Evolutionary conservation across 345 rosid genomes (phyloP).

Genomic region (sweet orange (Citrus sinensis)): DNA sequence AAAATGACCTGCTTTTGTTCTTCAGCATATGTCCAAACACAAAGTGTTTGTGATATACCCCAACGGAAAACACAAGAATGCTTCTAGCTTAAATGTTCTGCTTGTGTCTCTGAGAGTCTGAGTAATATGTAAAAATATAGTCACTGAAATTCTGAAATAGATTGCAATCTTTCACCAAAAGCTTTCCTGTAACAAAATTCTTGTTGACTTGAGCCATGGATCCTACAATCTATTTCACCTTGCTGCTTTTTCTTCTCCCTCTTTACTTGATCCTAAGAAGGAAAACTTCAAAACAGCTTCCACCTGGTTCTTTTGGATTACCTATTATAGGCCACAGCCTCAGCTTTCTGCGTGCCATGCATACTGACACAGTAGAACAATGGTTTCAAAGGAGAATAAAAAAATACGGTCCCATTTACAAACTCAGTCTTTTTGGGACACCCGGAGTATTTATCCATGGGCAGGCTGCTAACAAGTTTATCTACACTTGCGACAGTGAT

Average conservation of each 20-base stretch:
- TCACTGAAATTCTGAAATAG: neutral
- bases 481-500: conserved; percentile 16
- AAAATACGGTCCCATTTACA: conserved; percentile 38
- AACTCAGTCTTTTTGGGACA: conserved; percentile 21
- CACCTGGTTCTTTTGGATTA: conserved; percentile 39
- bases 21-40: neutral
- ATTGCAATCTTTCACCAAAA: neutral
- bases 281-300: conserved; percentile 20
- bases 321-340: conserved; percentile 43
- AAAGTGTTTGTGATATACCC: neutral
- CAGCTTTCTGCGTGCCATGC: conserved; percentile 18
- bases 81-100: neutral
- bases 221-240: neutral
- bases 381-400: conserved; percentile 30
- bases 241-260: conserved; percentile 21
- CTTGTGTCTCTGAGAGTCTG: neutral
- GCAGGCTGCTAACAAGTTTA: conserved; percentile 33
- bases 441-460: conserved; percentile 31
- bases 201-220: neutral
- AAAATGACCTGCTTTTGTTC: neutral
- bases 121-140: neutral
- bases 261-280: conserved; percentile 13
- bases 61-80: neutral
- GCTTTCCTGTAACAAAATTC: neutral
- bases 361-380: conserved; percentile 10